Conservation (phyloP, 2,329 filamentous ascomycete species). For the Elsinoe perseae region DNA sequence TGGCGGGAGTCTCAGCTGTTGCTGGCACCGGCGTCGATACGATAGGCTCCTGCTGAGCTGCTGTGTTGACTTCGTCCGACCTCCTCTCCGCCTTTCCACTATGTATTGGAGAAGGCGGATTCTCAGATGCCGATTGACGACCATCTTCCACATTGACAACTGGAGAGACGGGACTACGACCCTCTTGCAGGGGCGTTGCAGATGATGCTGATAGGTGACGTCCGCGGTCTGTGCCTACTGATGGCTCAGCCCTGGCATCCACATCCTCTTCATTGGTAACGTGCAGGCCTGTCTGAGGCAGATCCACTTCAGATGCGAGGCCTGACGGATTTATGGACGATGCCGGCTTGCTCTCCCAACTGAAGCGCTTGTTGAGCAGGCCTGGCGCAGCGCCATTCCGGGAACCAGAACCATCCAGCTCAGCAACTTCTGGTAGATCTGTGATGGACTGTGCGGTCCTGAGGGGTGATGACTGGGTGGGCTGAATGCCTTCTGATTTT, state of each 20-base stretch:
- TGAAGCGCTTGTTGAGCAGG: slow-evolving; percentile 31
- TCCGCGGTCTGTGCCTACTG: not conserved
- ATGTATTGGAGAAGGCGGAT: not conserved
- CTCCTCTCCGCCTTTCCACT: slow-evolving; percentile 18
- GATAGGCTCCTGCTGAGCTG: not conserved
- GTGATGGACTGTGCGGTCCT: not conserved
- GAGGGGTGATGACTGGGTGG: not conserved
- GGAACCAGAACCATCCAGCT: not conserved
- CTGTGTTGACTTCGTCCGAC: not conserved
- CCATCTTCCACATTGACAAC: slow-evolving; percentile 1
- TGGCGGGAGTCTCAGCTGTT: slow-evolving; percentile 21
- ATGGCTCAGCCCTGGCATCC: not conserved
- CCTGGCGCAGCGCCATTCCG: slow-evolving; percentile 15
- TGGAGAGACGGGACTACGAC: not conserved
- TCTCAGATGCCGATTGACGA: slow-evolving; percentile 11
- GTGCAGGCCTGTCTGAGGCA: slow-evolving; percentile 29
- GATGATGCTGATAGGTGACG: not conserved
- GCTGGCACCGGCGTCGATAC: not conserved
- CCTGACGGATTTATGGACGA: slow-evolving; percentile 1
- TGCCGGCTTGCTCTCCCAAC: slow-evolving; percentile 29
- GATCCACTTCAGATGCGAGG: slow-evolving; percentile 6
- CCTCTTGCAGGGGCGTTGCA: not conserved
- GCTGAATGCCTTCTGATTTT: slow-evolving; percentile 3
- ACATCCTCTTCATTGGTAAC: slow-evolving; percentile 36
- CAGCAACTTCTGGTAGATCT: not conserved